Base-by-base conservation (phyloP, 2,329 filamentous ascomycete genomes). In the Nannizzia gypsea region DNA sequence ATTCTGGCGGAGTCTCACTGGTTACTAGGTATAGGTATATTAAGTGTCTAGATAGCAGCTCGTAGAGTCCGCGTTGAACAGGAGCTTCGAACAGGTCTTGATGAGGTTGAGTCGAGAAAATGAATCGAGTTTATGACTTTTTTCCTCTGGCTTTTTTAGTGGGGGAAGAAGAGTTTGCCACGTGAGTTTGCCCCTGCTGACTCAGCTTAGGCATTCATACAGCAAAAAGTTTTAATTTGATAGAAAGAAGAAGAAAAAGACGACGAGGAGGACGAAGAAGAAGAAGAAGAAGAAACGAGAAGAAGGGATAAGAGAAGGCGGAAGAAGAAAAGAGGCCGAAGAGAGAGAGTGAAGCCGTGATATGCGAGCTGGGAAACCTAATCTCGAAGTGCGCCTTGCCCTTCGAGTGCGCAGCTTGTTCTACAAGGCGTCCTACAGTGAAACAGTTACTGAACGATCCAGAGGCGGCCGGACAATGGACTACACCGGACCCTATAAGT, bases 1-100 rank as follows among this genome's bases (percentile, higher is more conserved):
- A 96, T 96, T 64, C 77, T 85, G 77, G 65, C 59, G 48, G 59
- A 36, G 31, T 17, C 4, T 42, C 34, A 42, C 26, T 54, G n/a
- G 31, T 11, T 36, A 26, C n/a, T 20, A 20, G 6, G 50, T 26
- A 54, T 6, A 31, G 4, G 5, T 17, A 6, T 34, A 54, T 9
- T 1, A n/a, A 17, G 2, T 17, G 13, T 6, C 17, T 26, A 54
- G 50, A 36, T 24, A 6, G 22, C 24, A 24, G 1, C 5, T 1
- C 44, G 9, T 6, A 17, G n/a, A 17, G 38, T 42, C 6, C 38
- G 38, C n/a, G n/a, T 6, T 42, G n/a, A 17, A 20, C 38, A n/a
- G 38, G 44, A 17, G n/a, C 20, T 11, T 52, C 22, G 15, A 15
- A 17, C 3, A 3, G 11, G n/a, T 42, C n/a, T 42, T 24, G n/a